Base-by-base conservation (phyloP, 2,329 filamentous ascomycete species). In the Epichloe sp. region DNA sequence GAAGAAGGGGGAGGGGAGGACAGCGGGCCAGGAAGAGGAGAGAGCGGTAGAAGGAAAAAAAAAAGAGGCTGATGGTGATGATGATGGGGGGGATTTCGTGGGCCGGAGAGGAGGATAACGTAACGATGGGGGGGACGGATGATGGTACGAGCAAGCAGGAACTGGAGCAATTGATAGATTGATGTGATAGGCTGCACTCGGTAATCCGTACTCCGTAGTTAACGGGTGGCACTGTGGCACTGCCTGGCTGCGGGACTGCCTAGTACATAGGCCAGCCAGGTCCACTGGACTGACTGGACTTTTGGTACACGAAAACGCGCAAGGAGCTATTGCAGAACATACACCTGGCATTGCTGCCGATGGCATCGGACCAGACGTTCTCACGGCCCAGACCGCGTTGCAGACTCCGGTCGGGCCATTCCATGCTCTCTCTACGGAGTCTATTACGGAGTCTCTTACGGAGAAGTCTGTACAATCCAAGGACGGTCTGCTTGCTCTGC, bases 21-120 rank as follows among this genome's bases (percentile, higher is more conserved):
- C 51, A 26, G 52, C 46, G 40, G 51, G 54, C 15, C 21, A 19
- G 8, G 35, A 15, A 38, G 45, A 21, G 23, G 19, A 56, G 58
- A 59, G 55, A 60, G 54, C 52, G 55, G 53, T 57, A 55, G 54
- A 49, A 50, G 47, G 50, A 26, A 26, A 55, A n/a, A 54, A 48
- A 56, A 52, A 53, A 54, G 57, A 54, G 58, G 53, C 54, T 57
- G 56, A 56, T 53, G 55, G 49, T 57, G 55, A 56, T 55, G 51
- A 47, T 50, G 55, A 55, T 52, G 48, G 54, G 53, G 47, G 35
- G 43, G 53, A 43, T 45, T 53, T 40, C 26, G 37, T 45, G 41
- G 36, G 45, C 35, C 19, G 42, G 38, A 40, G 42, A 48, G 42
- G 46, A 52, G 46, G 44, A 50, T 23, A 42, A 12, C 26, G 26